Percentiles rank a stretch among this genome's conserved stretches.
Conservation (phyloP, 23 red algal genomes). For the Gracilariopsis chorda region DNA sequence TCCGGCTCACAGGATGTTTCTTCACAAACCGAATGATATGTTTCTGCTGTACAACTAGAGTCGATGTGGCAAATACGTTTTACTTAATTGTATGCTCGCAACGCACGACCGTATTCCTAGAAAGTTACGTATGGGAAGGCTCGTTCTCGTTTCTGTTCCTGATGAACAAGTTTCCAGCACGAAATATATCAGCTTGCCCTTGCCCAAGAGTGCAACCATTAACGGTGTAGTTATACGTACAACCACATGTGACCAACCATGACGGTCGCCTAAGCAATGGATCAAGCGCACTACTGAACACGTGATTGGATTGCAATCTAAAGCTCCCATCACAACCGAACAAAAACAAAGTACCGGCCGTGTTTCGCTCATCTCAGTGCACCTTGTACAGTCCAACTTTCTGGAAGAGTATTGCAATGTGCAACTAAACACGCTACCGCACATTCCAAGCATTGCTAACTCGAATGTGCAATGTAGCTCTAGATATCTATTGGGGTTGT, state of each 20-base stretch:
- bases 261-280: background rate
- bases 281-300: background rate
- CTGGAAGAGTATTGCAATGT: background rate
- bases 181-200: background rate
- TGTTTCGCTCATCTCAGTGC: background rate
- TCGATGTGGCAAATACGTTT: background rate
- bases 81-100: background rate
- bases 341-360: background rate
- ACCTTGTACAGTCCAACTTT: background rate
- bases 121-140: background rate
- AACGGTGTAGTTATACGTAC: background rate
- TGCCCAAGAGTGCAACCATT: too few species aligned
- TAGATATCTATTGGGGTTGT: constrained; percentile 7
- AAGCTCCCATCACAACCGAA: background rate
- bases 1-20: too few species aligned
- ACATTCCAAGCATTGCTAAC: background rate
- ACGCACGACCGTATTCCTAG: background rate
- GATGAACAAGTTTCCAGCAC: background rate
- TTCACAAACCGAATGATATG: too few species aligned
- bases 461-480: background rate
- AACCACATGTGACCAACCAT: background rate
- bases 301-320: background rate
- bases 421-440: background rate
- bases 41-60: background rate
- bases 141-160: constrained; percentile 2